Evolutionary conservation across 441 rosid genomes (phyloP).

Genomic region (Populus tomentosa): DNA sequence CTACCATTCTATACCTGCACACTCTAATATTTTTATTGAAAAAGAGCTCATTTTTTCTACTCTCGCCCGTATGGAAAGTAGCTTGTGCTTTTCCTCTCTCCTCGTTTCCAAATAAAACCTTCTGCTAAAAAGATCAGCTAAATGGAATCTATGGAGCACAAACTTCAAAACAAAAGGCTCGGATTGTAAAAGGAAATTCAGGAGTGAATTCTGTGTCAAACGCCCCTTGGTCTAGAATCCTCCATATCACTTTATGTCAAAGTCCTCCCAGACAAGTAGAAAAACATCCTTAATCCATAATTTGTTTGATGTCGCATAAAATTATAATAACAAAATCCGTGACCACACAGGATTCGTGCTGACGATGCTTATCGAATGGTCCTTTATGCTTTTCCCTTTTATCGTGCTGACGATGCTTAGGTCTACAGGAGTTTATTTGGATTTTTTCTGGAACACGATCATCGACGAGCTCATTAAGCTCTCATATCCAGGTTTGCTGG

Average conservation of each 20-base stretch:
- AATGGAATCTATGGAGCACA: not conserved
- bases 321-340: not conserved
- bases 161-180: not conserved
- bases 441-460: too few species aligned
- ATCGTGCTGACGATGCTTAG: too few species aligned
- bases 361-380: too few species aligned
- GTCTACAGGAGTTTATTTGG: too few species aligned
- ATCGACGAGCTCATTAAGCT: too few species aligned
- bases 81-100: too few species aligned
- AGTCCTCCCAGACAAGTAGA: not conserved
- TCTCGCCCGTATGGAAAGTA: too few species aligned
- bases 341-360: not conserved
- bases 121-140: not conserved
- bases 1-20: not conserved
- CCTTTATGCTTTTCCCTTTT: not conserved
- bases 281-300: too few species aligned
- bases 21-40: not conserved
- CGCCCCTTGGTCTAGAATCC: not conserved
- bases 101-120: too few species aligned
- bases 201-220: not conserved
- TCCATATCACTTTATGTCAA: not conserved
- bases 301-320: not conserved
- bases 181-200: not conserved
- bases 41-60: not conserved
- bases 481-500: too few species aligned